phyloP scores from a whole-genome alignment of 352 stramenopile species.

The Phytopythium chamaehyphon region DNA sequence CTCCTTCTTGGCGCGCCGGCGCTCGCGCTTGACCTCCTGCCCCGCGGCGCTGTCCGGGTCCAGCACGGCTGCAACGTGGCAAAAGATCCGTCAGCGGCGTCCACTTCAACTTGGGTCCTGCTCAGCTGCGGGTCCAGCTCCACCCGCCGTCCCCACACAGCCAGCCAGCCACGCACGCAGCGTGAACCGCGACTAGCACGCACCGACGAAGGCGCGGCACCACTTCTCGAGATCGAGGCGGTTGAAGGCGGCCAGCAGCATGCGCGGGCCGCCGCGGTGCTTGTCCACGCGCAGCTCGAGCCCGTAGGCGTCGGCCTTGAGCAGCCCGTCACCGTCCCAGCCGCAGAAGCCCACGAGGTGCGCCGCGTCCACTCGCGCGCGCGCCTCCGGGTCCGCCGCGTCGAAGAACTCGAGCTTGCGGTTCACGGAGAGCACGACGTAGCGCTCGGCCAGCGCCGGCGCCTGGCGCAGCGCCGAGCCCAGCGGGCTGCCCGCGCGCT shows the following conservation, averaged over 20 bases:
- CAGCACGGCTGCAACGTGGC: conserved; percentile 44
- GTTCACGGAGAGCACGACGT: conserved; percentile 74
- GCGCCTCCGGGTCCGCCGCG: conserved; percentile 18
- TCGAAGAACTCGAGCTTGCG: conserved; percentile 79
- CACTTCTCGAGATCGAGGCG: conserved; percentile 80
- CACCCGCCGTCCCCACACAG: too few species aligned
- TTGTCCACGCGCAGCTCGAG: conserved; percentile 76
- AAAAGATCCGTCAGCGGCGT: background rate
- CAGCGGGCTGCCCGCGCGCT: conserved; percentile 12
- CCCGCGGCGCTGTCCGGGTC: conserved; percentile 55
- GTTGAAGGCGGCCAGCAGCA: conserved; percentile 75
- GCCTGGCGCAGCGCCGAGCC: conserved; percentile 4
- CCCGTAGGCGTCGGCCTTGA: conserved; percentile 75
- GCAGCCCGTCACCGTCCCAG: conserved; percentile 67
- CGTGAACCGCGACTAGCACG: background rate
- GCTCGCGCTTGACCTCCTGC: conserved; percentile 55
- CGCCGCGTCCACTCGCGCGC: conserved; percentile 29
- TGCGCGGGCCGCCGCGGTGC: conserved; percentile 31
- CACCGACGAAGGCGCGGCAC: conserved; percentile 66
- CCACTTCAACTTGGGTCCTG: conserved; percentile 1
- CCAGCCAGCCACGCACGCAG: background rate
- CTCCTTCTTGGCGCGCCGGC: conserved; percentile 52
- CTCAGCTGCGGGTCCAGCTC: background rate
- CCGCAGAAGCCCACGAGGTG: conserved; percentile 69
- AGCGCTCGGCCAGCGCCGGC: conserved; percentile 43